Conservation (phyloP, 441 rosid species). For the Erysimum pusillum region DNA sequence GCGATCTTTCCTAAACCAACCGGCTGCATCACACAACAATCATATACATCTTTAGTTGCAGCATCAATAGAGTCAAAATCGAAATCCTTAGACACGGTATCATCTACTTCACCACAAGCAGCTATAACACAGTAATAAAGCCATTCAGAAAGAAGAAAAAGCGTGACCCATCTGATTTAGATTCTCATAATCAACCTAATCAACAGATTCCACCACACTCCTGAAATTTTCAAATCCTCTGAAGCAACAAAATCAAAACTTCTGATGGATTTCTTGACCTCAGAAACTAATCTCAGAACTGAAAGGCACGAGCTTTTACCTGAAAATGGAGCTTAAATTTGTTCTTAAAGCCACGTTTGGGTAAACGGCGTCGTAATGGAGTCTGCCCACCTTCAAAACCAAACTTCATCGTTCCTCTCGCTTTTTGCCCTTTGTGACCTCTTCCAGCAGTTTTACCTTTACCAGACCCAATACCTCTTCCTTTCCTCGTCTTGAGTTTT, state of each 20-base stretch:
- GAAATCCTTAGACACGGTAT: neutral
- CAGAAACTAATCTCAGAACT: neutral
- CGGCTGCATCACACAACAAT: slow-evolving; percentile 63
- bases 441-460: slow-evolving; percentile 95
- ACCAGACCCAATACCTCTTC: slow-evolving; percentile 96
- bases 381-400: slow-evolving; percentile 98
- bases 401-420: slow-evolving; percentile 85
- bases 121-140: neutral
- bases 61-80: neutral
- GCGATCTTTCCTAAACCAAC: slow-evolving; percentile 96
- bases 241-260: neutral
- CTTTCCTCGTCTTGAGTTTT: slow-evolving; percentile 92
- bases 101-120: neutral
- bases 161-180: slow-evolving; percentile 1
- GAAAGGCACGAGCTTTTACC: slow-evolving; percentile 47
- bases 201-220: slow-evolving; percentile 7
- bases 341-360: slow-evolving; percentile 91
- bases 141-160: neutral
- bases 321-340: slow-evolving; percentile 87
- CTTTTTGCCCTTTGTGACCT: slow-evolving; percentile 96
- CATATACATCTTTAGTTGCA: slow-evolving; percentile 26
- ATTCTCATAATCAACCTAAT: slow-evolving; percentile 18
- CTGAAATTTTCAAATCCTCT: neutral
- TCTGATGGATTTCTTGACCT: neutral
- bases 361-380: slow-evolving; percentile 88